Conservation (phyloP, 371 early-diverging fungal genomes). For the Apophysomyces trapeziformis region DNA sequence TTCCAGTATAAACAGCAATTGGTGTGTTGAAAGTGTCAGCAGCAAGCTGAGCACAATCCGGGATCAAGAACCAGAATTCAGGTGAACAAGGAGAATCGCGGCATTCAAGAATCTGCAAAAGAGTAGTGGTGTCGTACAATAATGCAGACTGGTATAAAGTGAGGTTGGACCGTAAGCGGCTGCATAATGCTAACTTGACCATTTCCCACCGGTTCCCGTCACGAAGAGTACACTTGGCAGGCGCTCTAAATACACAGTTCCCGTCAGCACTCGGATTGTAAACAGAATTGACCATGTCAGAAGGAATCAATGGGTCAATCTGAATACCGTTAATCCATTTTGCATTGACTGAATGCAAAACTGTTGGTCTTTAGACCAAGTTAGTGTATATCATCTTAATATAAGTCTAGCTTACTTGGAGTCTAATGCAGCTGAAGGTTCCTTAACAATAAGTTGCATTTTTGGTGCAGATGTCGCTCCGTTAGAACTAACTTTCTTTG, state of each 20-base stretch:
- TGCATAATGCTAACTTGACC: neutral
- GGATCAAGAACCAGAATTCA: constrained; percentile 1
- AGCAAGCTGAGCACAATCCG: constrained; percentile 1
- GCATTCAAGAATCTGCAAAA: neutral
- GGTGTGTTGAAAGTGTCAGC: constrained; percentile 13
- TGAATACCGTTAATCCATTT: neutral
- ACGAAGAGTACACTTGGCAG: neutral
- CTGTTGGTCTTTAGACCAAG: neutral
- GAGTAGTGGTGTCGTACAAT: neutral
- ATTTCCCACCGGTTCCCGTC: neutral
- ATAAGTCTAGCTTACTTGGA: neutral
- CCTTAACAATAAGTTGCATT: neutral
- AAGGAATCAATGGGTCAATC: neutral
- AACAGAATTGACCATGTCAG: neutral
- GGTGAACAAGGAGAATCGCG: neutral
- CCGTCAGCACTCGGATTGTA: constrained; percentile 4
- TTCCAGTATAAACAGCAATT: constrained; percentile 14
- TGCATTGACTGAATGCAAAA: neutral
- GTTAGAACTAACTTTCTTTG: neutral
- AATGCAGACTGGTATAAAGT: neutral
- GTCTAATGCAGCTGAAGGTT: neutral
- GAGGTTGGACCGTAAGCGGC: neutral
- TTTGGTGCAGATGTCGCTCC: neutral
- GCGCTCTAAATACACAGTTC: constrained; percentile 1
- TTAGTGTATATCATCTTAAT: neutral